Evolutionary conservation across 1,139 yeast species (phyloP), one percentile per base, ranked within the genome.

Genomic region (Kurtzmaniella natalensis): DNA sequence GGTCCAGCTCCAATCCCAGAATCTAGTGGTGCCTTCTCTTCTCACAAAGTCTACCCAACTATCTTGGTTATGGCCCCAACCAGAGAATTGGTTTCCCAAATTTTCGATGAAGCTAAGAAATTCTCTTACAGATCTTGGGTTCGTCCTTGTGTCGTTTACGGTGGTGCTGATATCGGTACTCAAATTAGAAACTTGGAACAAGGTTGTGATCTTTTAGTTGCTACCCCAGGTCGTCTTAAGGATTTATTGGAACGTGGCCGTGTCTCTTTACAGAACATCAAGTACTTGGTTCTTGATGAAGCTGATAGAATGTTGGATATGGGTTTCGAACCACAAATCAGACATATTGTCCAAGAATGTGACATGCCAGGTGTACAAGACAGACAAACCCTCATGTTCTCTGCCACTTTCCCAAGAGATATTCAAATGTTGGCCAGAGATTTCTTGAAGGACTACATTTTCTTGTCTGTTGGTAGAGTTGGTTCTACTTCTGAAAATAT

Each of bases 261-360:
- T 56, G 86, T 92, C 48, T 88, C 96, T 30, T 74, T 92, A 55
- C 75, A 78, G 47, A 87, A 86, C 69, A 88, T 92, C 66, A 87
- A 85, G 64, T 92, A 87, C 67, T 76, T 92, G 60, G 97, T 92
- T 34, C 76, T 92, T 47, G 98, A 92, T 68, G 98, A 92, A 76
- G 98, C 98, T 57, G 98, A 92, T 70, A 86, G 98, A 75, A 92
- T 92, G 98, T 80, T 92, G 70, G 98, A 92, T 81, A 92, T 92
- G 98, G 98, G 98, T 76, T 92, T 92, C 70, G 98, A 92, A 73
- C 97, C 97, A 46, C 98, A 92, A 75, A 92, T 92, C 59, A 86
- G 98, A 77, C 86, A 89, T 61, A 89, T 92, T 58, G 98, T 92
- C 43, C 95, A 92, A 67, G 95, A 85, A 50, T 89, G 94, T 72